Evolutionary conservation across 441 rosid genomes (phyloP).

Genomic region (Sinapis alba): DNA sequence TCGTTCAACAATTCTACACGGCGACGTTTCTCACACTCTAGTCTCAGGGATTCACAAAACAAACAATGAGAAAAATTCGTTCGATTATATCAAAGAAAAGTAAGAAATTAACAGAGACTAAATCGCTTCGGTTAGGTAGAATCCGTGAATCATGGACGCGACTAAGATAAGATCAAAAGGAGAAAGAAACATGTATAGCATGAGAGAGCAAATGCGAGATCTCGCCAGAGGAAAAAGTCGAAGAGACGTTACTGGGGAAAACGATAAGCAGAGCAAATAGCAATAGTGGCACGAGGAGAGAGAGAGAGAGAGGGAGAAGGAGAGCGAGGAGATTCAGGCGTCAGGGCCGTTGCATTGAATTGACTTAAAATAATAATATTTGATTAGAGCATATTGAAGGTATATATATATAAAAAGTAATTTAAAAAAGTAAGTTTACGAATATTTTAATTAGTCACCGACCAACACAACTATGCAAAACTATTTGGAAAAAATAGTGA

Average conservation of each 20-base stretch:
- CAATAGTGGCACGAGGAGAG: conserved; percentile 25
- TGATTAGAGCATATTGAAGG: not conserved
- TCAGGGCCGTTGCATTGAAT: conserved; percentile 33
- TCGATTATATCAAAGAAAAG: not conserved
- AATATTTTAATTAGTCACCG: conserved; percentile 13
- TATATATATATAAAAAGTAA: conserved; percentile 3
- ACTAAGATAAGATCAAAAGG: not conserved
- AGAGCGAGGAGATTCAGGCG: conserved; percentile 38
- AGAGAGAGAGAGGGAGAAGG: not conserved
- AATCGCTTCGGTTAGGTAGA: conserved; percentile 17
- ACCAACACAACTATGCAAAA: not conserved
- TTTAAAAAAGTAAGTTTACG: not conserved
- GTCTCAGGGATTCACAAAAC: conserved; percentile 1
- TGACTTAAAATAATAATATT: not conserved
- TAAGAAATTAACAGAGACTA: conserved; percentile 2
- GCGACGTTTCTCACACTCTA: too few species aligned
- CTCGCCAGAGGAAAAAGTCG: not conserved
- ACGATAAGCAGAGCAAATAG: conserved; percentile 33
- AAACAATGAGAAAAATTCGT: not conserved
- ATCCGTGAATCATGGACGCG: not conserved
- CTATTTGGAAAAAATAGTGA: not conserved
- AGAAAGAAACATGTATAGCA: not conserved
- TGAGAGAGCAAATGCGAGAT: conserved; percentile 5
- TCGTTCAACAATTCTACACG: too few species aligned
- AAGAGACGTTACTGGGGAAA: conserved; percentile 25